Conservation (phyloP, 2,329 filamentous ascomycete genomes). For the Colletotrichum eremochloae region DNA sequence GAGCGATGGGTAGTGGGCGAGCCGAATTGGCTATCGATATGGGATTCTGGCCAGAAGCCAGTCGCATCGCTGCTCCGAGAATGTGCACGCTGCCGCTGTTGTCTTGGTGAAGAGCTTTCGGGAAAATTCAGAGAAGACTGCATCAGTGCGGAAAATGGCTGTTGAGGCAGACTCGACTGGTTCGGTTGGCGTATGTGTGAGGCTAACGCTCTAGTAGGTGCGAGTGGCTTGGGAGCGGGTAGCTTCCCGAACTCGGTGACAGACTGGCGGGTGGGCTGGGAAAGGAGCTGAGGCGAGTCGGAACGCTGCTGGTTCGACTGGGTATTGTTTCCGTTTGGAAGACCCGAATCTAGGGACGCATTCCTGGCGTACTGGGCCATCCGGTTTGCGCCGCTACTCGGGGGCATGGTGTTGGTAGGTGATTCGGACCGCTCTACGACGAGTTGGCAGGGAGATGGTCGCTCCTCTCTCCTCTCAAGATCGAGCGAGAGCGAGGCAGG, state of each 20-base stretch:
- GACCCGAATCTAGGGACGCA: slow-evolving; percentile 29
- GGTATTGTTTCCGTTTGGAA: slow-evolving; percentile 7
- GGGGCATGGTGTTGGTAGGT: slow-evolving; percentile 35
- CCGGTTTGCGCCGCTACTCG: slow-evolving; percentile 29
- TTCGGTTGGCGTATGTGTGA: slow-evolving; percentile 47
- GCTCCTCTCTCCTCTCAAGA: background rate
- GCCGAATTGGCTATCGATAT: slow-evolving; percentile 38
- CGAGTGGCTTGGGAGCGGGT: slow-evolving; percentile 49
- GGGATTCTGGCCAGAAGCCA: slow-evolving; percentile 40
- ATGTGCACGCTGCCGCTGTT: slow-evolving; percentile 42
- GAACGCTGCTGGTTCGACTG: slow-evolving; percentile 7
- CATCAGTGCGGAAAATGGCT: slow-evolving; percentile 32
- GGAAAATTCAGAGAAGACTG: slow-evolving; percentile 44
- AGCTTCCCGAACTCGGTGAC: slow-evolving; percentile 53
- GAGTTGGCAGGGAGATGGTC: background rate
- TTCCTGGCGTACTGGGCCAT: slow-evolving; percentile 42
- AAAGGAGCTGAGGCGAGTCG: background rate
- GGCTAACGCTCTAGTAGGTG: slow-evolving; percentile 47
- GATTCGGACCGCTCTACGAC: background rate
- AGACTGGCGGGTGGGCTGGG: slow-evolving; percentile 46
- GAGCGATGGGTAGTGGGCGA: slow-evolving; percentile 39
- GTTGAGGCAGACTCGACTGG: slow-evolving; percentile 44
- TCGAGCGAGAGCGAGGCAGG: background rate
- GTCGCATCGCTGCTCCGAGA: slow-evolving; percentile 48
- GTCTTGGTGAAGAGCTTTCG: slow-evolving; percentile 43